Evolutionary conservation across 495 filamentous ascomycete species (phyloP).

Genomic region (Neurospora cerealis): DNA sequence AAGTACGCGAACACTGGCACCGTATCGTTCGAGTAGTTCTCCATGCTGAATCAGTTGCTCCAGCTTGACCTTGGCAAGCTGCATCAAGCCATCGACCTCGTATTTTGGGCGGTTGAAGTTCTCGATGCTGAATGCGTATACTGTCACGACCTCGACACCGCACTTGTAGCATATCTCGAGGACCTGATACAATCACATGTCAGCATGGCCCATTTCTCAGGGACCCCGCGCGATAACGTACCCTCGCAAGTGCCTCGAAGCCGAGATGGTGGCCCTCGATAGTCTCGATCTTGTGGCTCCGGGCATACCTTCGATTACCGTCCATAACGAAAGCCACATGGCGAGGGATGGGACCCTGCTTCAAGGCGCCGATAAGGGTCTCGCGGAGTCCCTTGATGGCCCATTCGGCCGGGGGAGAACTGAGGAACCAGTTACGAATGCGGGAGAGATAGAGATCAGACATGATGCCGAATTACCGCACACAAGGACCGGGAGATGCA

Average conservation of each 20-base stretch:
- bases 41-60: conserved; percentile 86
- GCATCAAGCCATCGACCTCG: conserved; percentile 95
- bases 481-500: background rate
- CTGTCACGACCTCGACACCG: conserved; percentile 88
- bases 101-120: conserved; percentile 98
- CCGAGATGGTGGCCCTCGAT: conserved; percentile 95
- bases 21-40: conserved; percentile 85
- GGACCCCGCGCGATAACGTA: conserved; percentile 22
- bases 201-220: background rate
- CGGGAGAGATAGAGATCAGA: conserved; percentile 55
- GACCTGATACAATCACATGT: conserved; percentile 42
- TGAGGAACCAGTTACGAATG: conserved; percentile 76
- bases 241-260: conserved; percentile 85
- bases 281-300: conserved; percentile 85
- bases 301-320: conserved; percentile 86
- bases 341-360: conserved; percentile 81
- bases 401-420: conserved; percentile 85
- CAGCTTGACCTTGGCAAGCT: conserved; percentile 92
- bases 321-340: conserved; percentile 99
- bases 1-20: conserved; percentile 73
- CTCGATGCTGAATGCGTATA: conserved; percentile 97
- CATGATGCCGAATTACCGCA: conserved; percentile 23
- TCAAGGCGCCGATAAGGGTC: conserved; percentile 74
- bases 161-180: conserved; percentile 97
- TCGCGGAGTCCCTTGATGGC: conserved; percentile 59